These are phyloP conservation scores for Pseudonitzschia multistriata DNA, from an alignment of 108 stramenopile species.

Conservation along the genomic window DNA sequence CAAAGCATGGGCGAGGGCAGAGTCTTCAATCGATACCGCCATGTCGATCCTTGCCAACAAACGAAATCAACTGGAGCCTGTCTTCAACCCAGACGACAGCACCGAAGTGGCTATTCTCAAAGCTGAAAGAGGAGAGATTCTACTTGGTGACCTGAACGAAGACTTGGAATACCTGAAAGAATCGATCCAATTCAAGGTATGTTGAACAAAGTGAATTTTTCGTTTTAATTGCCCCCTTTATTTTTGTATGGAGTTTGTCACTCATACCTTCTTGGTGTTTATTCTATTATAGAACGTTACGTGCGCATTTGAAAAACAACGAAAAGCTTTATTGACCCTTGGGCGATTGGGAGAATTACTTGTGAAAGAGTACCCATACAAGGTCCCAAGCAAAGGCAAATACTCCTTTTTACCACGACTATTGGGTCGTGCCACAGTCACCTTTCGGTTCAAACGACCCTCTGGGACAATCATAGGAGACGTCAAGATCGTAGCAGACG, in stretches of 20 bases:
- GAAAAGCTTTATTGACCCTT: conserved; percentile 56
- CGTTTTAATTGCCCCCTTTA: not conserved
- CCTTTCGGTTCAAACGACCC: conserved; percentile 56
- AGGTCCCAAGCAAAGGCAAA: conserved; percentile 69
- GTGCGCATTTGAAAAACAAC: conserved; percentile 31
- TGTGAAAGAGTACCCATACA: conserved; percentile 64
- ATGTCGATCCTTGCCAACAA: conserved; percentile 52
- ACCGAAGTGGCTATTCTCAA: conserved; percentile 64
- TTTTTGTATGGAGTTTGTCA: not conserved
- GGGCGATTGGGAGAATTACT: conserved; percentile 65
- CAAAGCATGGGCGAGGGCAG: conserved; percentile 24
- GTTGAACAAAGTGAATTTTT: not conserved
- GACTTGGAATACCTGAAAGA: conserved; percentile 44
- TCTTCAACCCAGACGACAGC: conserved; percentile 76
- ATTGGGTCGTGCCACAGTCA: conserved; percentile 69
- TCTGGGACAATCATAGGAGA: conserved; percentile 56
- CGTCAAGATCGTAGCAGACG: conserved; percentile 82
- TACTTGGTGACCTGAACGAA: conserved; percentile 52
- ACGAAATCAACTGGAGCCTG: conserved; percentile 64
- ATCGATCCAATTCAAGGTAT: conserved; percentile 30
- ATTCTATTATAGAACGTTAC: conserved; percentile 27
- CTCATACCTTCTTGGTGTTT: not conserved
- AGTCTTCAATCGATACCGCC: conserved; percentile 21
- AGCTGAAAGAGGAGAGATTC: conserved; percentile 60
- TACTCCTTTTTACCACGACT: conserved; percentile 78